Base-by-base conservation (phyloP, 345 rosid species). In the Theobroma cacao region DNA sequence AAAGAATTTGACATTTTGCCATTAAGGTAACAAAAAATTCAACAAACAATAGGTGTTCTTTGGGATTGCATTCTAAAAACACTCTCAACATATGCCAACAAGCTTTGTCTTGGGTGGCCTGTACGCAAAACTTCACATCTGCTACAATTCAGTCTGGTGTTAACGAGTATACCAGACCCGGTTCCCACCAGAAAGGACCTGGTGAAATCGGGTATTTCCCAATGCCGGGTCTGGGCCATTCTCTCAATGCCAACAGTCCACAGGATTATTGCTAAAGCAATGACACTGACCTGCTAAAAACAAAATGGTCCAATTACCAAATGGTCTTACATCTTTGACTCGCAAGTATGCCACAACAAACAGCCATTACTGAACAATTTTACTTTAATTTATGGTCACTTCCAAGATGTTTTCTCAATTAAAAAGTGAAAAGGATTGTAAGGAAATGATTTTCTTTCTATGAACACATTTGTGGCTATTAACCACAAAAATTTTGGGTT, bases 131-230 rank as follows among this genome's bases (percentile, higher is more conserved):
- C 71, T 26, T 70, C 80, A 68, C 88, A 87, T 68, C 62, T 47
- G 62, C 45, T 7, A 41, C 89, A 85, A 64, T 59, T 65, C 59
- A 34, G 80, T n/a, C 8, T 34, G n/a, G 85, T 61, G 60, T 2
- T 18, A 28, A 59, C 33, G 40, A 85, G 82, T 0, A 68, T 13
- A 53, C n/a, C 79, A 1, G 90, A 82, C 10, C 77, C 75, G n/a
- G 60, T 59, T 75, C 68, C 68, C 33, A 88, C 88, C 80, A 89
- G 50, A 76, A 89, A 89, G 13, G 93, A 89, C 47, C 74, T 87
- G 26, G 67, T 83, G 30, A 90, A 82, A 24, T 58, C 70, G 0
- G 78, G 59, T 22, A 28, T 12, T 7, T 63, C 72, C 2, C 67
- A 13, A 43, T 74, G 20, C 20, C 31, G 63, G 69, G 64, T 58